A percentile compares a stretch with the other conserved stretches of the same genome.
Conservation (phyloP, 306 rosid species). For the Hippophae gyantsensis region DNA sequence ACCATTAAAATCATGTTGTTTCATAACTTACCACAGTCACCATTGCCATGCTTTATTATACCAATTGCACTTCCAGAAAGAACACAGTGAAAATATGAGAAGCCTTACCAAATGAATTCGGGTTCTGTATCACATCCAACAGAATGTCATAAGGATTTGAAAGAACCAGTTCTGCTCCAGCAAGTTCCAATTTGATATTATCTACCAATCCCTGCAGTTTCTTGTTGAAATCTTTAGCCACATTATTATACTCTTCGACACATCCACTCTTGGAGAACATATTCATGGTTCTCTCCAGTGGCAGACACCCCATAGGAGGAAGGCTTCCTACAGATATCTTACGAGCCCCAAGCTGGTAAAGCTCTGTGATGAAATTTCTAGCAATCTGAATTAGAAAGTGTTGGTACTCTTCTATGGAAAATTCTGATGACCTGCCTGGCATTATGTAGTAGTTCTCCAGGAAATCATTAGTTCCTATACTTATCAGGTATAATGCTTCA, state of each 20-base stretch:
- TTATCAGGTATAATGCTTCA: slow-evolving; percentile 38
- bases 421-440: slow-evolving; percentile 31
- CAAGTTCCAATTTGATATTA: slow-evolving; percentile 18
- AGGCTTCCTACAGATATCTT: slow-evolving; percentile 37
- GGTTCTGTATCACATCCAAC: slow-evolving; percentile 30
- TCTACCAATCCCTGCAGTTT: slow-evolving; percentile 30
- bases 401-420: slow-evolving; percentile 40
- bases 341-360: slow-evolving; percentile 34
- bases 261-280: slow-evolving; percentile 24
- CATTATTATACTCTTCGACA: slow-evolving; percentile 28
- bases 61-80: neutral
- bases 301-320: slow-evolving; percentile 64
- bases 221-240: slow-evolving; percentile 33
- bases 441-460: slow-evolving; percentile 38
- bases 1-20: no score
- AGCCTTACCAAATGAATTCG: slow-evolving; percentile 28
- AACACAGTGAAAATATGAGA: neutral
- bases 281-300: slow-evolving; percentile 40
- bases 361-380: slow-evolving; percentile 22
- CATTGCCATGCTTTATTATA: neutral
- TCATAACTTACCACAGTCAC: neutral
- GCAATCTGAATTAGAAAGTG: slow-evolving; percentile 28
- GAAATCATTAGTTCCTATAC: slow-evolving; percentile 58
- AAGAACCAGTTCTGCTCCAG: slow-evolving; percentile 27
- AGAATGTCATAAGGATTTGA: slow-evolving; percentile 34